phyloP scores from a whole-genome alignment of 495 filamentous ascomycete species.

The Chaetomium cochliodes region DNA sequence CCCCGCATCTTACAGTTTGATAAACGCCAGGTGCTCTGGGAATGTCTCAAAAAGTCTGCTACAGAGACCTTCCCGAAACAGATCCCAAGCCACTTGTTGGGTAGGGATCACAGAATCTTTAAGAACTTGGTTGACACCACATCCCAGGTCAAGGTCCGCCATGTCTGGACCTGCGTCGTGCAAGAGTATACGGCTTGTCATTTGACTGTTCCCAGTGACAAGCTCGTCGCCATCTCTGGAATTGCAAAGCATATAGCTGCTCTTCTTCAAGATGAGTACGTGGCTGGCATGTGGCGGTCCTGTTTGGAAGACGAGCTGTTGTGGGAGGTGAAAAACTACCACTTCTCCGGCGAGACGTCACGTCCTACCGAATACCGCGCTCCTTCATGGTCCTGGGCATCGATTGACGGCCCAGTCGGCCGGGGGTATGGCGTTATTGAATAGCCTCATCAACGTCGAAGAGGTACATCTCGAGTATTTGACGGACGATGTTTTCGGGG shows the following conservation, averaged over 20 bases:
- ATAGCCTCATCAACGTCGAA: no score
- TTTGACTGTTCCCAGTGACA: background rate
- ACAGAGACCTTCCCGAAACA: background rate
- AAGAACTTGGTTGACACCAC: background rate
- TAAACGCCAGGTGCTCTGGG: slow-evolving; percentile 3
- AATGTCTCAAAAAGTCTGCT: background rate
- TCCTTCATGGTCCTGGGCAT: slow-evolving; percentile 8
- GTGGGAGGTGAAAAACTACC: background rate
- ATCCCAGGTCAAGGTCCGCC: background rate
- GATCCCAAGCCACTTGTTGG: background rate
- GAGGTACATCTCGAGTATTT: slow-evolving; percentile 1
- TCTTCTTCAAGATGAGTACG: background rate
- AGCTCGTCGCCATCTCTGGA: slow-evolving; percentile 3
- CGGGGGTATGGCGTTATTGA: background rate
- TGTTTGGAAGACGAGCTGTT: background rate
- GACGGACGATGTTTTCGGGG: background rate
- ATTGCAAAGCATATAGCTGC: slow-evolving; percentile 5
- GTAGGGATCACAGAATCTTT: background rate
- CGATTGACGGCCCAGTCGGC: background rate
- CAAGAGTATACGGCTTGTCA: background rate
- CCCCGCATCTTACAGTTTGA: slow-evolving; percentile 4
- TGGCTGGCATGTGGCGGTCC: background rate
- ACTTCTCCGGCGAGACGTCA: background rate
- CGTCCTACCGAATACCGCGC: background rate
- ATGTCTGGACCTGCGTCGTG: background rate